A percentile compares a stretch with the other conserved stretches of the same genome.
These are phyloP conservation scores for Cryoendolithus antarcticus DNA, from an alignment of 2,329 filamentous ascomycete species.

Conservation along the genomic window DNA sequence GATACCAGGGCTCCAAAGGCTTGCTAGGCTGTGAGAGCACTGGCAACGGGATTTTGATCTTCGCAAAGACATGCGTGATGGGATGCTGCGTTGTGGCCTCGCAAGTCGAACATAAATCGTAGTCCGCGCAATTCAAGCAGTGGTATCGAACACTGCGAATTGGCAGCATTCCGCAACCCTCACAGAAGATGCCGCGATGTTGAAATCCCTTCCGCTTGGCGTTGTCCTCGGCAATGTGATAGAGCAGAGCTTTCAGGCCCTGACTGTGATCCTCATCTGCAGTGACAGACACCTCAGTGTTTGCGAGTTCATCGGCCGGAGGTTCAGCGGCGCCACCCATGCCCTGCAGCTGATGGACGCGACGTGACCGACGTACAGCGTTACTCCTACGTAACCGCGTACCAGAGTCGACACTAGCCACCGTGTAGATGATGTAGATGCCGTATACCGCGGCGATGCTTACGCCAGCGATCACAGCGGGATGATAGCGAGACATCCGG, in stretches of 20 bases:
- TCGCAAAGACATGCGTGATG: conserved; percentile 94
- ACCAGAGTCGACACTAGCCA: conserved; percentile 19
- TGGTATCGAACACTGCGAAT: conserved; percentile 89
- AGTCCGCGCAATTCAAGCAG: conserved; percentile 91
- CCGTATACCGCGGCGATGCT: conserved; percentile 45
- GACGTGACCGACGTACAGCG: conserved; percentile 43
- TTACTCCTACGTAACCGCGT: conserved; percentile 50
- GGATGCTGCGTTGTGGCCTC: conserved; percentile 54
- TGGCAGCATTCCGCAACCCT: conserved; percentile 73
- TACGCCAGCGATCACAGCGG: conserved; percentile 45
- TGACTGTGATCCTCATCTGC: conserved; percentile 15
- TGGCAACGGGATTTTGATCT: conserved; percentile 80
- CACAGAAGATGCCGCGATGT: conserved; percentile 85
- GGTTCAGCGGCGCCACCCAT: too few species aligned
- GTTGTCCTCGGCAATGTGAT: conserved; percentile 88
- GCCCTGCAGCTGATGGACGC: neutral
- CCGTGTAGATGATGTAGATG: conserved; percentile 46
- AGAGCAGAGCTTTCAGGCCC: conserved; percentile 47
- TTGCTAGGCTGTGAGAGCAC: conserved; percentile 67
- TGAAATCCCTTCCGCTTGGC: conserved; percentile 78
- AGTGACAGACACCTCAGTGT: conserved; percentile 14
- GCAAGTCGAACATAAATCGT: conserved; percentile 88
- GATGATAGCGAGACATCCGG: conserved; percentile 23
- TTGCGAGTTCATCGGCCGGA: too few species aligned
- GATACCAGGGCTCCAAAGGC: conserved; percentile 74